A percentile compares a stretch with the other conserved stretches of the same genome.
These are phyloP conservation scores for Wickerhamomyces bisporus DNA, from an alignment of 805 yeast species.

Conservation along the genomic window DNA sequence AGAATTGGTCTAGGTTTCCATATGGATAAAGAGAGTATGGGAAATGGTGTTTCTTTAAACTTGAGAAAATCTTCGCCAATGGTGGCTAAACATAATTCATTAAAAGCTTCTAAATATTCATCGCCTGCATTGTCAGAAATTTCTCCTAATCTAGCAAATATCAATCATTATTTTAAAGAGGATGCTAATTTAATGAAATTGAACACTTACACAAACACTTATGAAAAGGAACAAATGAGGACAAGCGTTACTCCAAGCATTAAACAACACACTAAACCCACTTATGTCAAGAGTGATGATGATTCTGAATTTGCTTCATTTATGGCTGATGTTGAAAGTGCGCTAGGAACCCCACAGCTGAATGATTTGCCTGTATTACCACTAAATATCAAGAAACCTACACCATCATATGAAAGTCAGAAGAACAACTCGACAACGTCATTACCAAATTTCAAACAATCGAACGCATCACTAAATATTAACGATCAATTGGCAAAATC, in stretches of 20 bases:
- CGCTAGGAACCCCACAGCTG: no score
- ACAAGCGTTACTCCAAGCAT: no score
- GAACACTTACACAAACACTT: no score
- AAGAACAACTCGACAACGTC: constrained; percentile 11
- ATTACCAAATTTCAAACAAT: constrained; percentile 11
- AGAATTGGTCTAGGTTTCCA: constrained; percentile 20
- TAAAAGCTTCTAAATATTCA: no score
- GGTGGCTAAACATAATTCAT: constrained; percentile 16
- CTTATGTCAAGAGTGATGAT: no score
- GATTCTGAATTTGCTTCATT: no score
- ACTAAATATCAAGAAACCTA: neutral
- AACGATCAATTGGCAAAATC: constrained; percentile 8
- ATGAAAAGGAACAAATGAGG: no score
- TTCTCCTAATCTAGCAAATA: constrained; percentile 6
- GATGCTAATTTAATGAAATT: no score
- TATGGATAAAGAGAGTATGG: constrained; percentile 4
- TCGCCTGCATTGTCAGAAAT: constrained; percentile 6
- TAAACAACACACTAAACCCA: no score
- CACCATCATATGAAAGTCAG: neutral
- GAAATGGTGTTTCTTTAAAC: neutral
- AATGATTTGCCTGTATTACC: no score
- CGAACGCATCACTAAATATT: constrained; percentile 5
- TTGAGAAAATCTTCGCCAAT: constrained; percentile 17
- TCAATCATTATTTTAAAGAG: no score
- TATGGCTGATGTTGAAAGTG: no score